Evolutionary conservation across 345 rosid genomes (phyloP), one percentile per base, ranked within the genome.

Genomic region (Populus nigra): DNA sequence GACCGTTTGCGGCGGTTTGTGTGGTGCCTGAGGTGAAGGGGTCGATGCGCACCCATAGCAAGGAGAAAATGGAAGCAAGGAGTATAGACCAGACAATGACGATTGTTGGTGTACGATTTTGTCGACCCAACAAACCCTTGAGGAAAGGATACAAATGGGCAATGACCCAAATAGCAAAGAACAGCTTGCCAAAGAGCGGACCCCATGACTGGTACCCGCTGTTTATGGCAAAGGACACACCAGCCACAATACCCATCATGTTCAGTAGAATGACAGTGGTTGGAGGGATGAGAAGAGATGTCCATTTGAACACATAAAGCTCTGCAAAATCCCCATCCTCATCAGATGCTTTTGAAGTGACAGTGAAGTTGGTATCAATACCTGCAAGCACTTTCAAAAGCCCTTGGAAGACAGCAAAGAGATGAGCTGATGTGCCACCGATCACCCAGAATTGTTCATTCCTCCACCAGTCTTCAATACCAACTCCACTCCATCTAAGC

Each of bases 201-300:
- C 99, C 98, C 99, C 99, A 96, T 1, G 99, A 96, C 72, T 96
- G 99, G 87, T 96, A 96, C 5, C 99, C 99, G 2, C 99, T 96
- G 91, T 96, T 96, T 43, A 93, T 85, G 36, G 99, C 99, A 41
- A 79, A 93, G 0, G 99, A 96, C 27, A 96, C 94, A n/a, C 99
- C 99, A 4, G 99, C 99, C 65, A 96, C 99, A n/a, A 96, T 91
- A 43, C 99, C 98, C 29, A 96, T 89, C 80, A 96, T 68, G 91
- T 96, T 96, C 77, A 96, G 88, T 2, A 93, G 82, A 55, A 96
- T 88, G 76, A 96, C 96, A 3, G 97, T 96, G 71, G 99, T 96
- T 20, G 99, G 99, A 39, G 99, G 98, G 68, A 96, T 91, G 82
- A 96, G 96, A 84, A 96, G 98, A 25, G 99, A 86, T 79, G 99